phyloP scores from a whole-genome alignment of 1,284 basidiomycete species.

The Cryptococcus sp. region DNA sequence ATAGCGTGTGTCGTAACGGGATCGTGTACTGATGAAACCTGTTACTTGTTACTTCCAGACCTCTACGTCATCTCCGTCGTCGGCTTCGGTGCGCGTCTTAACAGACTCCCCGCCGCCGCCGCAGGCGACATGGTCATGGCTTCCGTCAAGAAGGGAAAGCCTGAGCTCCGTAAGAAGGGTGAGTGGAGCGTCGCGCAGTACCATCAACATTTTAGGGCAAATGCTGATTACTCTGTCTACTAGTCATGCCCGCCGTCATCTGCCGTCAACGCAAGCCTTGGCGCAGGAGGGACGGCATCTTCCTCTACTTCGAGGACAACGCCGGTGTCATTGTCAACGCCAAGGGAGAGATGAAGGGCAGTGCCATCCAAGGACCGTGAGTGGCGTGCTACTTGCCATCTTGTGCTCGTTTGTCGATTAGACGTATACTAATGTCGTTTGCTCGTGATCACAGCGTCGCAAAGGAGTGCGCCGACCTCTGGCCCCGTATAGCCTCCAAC shows the following conservation, averaged over 20 bases:
- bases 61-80: constrained; percentile 57
- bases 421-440: constrained; percentile 6
- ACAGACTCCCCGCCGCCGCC: constrained; percentile 96
- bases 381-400: constrained; percentile 13
- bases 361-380: constrained; percentile 91
- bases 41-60: constrained; percentile 35
- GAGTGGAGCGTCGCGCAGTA: constrained; percentile 51
- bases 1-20: constrained; percentile 10
- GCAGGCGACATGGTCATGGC: constrained; percentile 99
- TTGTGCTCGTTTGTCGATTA: not conserved
- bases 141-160: constrained; percentile 99
- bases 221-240: constrained; percentile 2
- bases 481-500: constrained; percentile 99
- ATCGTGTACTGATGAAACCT: not conserved
- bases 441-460: constrained; percentile 39
- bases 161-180: constrained; percentile 99
- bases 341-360: constrained; percentile 99
- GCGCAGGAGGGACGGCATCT: constrained; percentile 96
- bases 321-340: constrained; percentile 94
- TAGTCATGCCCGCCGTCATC: constrained; percentile 94
- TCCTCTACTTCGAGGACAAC: constrained; percentile 98
- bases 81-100: constrained; percentile 92
- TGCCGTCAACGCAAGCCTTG: constrained; percentile 98
- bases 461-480: constrained; percentile 78
- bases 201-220: not conserved